Evolutionary conservation across 768 basidiomycete species (phyloP).

Genomic region (Mrakia frigida): DNA sequence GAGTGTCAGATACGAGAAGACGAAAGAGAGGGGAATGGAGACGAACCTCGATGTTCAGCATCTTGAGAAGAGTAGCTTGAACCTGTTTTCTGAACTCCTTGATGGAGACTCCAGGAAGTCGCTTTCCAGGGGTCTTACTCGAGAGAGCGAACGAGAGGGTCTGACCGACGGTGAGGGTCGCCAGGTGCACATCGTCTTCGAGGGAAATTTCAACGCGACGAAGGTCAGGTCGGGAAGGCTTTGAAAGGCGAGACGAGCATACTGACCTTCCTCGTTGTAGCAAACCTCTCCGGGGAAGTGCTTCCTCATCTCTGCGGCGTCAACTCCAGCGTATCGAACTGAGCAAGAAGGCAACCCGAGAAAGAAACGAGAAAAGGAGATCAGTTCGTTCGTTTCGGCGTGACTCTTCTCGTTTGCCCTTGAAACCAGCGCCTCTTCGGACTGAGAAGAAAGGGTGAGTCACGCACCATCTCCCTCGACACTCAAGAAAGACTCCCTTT

Average conservation of each 20-base stretch:
- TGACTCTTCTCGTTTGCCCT: too few relatives aligned
- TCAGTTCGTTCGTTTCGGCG: too few relatives aligned
- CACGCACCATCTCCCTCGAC: constrained; percentile 55
- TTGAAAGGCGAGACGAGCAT: neutral
- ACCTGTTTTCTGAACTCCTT: constrained; percentile 47
- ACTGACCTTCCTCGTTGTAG: constrained; percentile 48
- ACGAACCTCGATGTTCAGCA: constrained; percentile 50
- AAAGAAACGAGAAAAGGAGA: too few relatives aligned
- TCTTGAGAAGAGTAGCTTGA: constrained; percentile 48
- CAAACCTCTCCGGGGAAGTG: constrained; percentile 53
- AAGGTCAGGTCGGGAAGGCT: neutral
- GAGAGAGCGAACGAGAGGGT: constrained; percentile 55
- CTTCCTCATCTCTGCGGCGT: constrained; percentile 58
- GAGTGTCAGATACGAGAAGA: too few relatives aligned
- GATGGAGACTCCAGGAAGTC: constrained; percentile 41
- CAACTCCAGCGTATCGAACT: constrained; percentile 69
- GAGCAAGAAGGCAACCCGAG: too few relatives aligned
- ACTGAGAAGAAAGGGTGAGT: too few relatives aligned
- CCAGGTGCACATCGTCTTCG: constrained; percentile 77
- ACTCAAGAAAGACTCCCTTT: constrained; percentile 60
- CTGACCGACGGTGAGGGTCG: constrained; percentile 56
- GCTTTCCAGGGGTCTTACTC: constrained; percentile 60
- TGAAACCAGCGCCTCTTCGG: too few relatives aligned
- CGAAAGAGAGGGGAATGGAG: too few relatives aligned
- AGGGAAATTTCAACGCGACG: neutral